Evolutionary conservation across 768 basidiomycete genomes (phyloP).

Genomic region (Lactarius indigo): DNA sequence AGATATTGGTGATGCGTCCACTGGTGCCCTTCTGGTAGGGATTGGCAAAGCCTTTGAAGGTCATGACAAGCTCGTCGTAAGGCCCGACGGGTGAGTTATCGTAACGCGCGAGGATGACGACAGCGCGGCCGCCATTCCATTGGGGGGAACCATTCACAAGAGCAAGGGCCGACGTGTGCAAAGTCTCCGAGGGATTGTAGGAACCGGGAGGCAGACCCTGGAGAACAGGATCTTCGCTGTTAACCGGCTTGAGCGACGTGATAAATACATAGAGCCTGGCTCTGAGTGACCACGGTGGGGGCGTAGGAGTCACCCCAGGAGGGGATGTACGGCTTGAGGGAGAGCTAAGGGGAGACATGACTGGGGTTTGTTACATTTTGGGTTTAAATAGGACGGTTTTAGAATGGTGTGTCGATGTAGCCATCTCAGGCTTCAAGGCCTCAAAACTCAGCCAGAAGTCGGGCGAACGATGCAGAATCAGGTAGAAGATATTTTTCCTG

Average conservation of each 20-base stretch:
- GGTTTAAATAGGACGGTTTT: neutral
- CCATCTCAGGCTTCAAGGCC: neutral
- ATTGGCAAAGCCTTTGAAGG: neutral
- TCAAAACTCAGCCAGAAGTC: too few species aligned
- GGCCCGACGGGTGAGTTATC: constrained; percentile 19
- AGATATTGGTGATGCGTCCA: constrained; percentile 20
- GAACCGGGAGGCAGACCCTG: constrained; percentile 22
- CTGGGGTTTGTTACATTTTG: neutral
- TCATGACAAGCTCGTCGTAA: constrained; percentile 22
- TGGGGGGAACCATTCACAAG: constrained; percentile 8
- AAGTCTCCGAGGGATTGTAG: constrained; percentile 15
- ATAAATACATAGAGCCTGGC: constrained; percentile 15
- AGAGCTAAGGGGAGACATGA: neutral
- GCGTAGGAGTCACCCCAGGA: neutral
- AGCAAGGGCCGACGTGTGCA: constrained; percentile 21
- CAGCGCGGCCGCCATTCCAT: constrained; percentile 12
- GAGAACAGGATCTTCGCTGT: constrained; percentile 12
- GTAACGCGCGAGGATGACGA: constrained; percentile 11
- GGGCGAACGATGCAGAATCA: too few species aligned
- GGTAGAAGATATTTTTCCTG: too few species aligned
- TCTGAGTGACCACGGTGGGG: constrained; percentile 17
- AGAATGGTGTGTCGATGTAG: too few species aligned
- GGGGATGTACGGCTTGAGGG: neutral
- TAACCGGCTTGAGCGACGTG: constrained; percentile 1
- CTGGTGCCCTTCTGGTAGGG: constrained; percentile 7